These are phyloP conservation scores for Pseudocercospora cruenta DNA, from an alignment of 2,329 filamentous ascomycete genomes.

Conservation along the genomic window DNA sequence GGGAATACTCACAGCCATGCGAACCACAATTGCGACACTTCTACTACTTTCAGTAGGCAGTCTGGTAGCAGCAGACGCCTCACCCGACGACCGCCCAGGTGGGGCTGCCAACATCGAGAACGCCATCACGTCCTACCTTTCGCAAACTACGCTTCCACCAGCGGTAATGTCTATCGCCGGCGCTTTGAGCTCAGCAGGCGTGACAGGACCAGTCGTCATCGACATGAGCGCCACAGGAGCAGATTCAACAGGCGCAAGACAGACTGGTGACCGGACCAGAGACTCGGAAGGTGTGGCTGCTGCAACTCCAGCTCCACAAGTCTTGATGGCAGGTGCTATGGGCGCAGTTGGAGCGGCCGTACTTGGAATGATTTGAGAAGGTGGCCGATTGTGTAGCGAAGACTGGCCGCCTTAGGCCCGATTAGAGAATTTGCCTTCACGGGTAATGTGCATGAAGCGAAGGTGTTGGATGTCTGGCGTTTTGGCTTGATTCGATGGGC, in stretches of 20 bases:
- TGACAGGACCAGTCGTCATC: conserved; percentile 15
- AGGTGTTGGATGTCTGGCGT: not conserved
- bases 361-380: conserved; percentile 3
- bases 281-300: not conserved
- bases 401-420: not conserved
- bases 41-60: not conserved
- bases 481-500: not conserved
- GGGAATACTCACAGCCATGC: not conserved
- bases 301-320: conserved; percentile 10
- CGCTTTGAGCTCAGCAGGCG: conserved; percentile 19
- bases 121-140: conserved; percentile 11
- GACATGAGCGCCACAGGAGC: not conserved
- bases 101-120: conserved; percentile 23
- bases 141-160: conserved; percentile 8
- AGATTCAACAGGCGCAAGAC: not conserved
- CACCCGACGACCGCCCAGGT: conserved; percentile 2
- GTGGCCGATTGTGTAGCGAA: not conserved
- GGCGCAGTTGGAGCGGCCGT: conserved; percentile 16
- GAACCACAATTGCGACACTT: not conserved
- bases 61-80: not conserved
- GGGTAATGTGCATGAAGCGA: conserved; percentile 1
- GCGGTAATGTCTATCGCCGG: conserved; percentile 6
- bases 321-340: conserved; percentile 13
- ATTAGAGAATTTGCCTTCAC: not conserved
- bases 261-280: not conserved